phyloP scores from a whole-genome alignment of 495 filamentous ascomycete species.

The Podospora bellae-mahoneyi region DNA sequence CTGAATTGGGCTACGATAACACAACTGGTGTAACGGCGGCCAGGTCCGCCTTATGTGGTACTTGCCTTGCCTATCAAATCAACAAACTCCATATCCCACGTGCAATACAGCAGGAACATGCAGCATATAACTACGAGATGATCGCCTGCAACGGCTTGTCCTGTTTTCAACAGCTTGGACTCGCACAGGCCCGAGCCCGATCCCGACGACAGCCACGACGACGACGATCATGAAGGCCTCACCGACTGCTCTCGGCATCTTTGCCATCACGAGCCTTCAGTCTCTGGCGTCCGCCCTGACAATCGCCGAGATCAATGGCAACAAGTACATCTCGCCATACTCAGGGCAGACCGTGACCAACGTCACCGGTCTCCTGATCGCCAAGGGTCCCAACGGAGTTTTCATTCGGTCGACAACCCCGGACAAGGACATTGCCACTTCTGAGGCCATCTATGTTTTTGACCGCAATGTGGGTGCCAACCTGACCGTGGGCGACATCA shows the following conservation, averaged over 20 bases:
- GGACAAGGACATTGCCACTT: slow-evolving; percentile 43
- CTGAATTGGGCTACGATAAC: slow-evolving; percentile 4
- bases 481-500: slow-evolving; percentile 52
- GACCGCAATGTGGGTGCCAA: slow-evolving; percentile 36
- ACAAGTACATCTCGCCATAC: slow-evolving; percentile 56
- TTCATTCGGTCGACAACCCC: slow-evolving; percentile 54
- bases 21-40: slow-evolving; percentile 9
- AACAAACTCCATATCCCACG: not conserved
- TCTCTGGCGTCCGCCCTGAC: slow-evolving; percentile 42
- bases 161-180: not conserved
- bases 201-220: not conserved
- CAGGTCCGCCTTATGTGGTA: slow-evolving; percentile 3
- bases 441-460: slow-evolving; percentile 57
- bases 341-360: slow-evolving; percentile 48
- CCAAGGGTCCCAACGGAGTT: slow-evolving; percentile 55
- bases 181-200: not conserved
- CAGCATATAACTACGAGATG: not conserved
- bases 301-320: slow-evolving; percentile 60
- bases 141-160: slow-evolving; percentile 2
- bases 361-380: slow-evolving; percentile 58
- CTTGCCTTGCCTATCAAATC: not conserved
- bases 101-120: not conserved
- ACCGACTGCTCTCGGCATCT: slow-evolving; percentile 15
- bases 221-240: slow-evolving; percentile 22
- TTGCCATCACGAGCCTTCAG: slow-evolving; percentile 26